Conservation (phyloP, 192 early-diverging fungal species). For the Bifiguratus adelaidae region DNA sequence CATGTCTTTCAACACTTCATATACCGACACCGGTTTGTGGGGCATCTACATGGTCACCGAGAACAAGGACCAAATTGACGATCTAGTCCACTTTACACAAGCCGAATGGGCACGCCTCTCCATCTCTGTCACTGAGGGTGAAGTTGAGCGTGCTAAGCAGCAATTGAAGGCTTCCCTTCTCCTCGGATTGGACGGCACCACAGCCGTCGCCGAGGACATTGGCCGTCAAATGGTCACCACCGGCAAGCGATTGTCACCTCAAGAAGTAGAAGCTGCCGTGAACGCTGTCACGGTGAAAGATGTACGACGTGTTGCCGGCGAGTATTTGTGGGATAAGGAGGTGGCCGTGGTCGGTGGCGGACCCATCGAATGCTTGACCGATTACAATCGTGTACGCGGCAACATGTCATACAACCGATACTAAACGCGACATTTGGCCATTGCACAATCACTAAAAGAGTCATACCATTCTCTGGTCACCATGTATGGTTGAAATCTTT, state of each 20-base stretch:
- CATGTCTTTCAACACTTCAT: slow-evolving; percentile 99
- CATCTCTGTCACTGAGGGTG: slow-evolving; percentile 72
- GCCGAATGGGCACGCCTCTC: slow-evolving; percentile 91
- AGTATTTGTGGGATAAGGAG: slow-evolving; percentile 90
- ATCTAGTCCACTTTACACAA: slow-evolving; percentile 78
- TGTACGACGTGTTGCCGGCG: slow-evolving; percentile 75
- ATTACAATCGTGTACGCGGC: slow-evolving; percentile 81
- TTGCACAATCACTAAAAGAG: no score
- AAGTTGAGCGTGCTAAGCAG: slow-evolving; percentile 96
- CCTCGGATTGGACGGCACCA: slow-evolving; percentile 86
- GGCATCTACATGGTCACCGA: slow-evolving; percentile 91
- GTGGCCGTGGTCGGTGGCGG: slow-evolving; percentile 76
- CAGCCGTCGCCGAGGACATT: slow-evolving; percentile 94
- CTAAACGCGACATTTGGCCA: no score
- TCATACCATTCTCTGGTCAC: no score
- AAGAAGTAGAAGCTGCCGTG: slow-evolving; percentile 80
- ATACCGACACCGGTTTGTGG: slow-evolving; percentile 95
- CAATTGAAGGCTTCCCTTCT: slow-evolving; percentile 94
- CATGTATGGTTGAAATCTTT: no score
- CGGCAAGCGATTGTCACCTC: slow-evolving; percentile 82
- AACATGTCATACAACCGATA: slow-evolving; percentile 76
- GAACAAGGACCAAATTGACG: slow-evolving; percentile 72
- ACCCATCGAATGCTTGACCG: slow-evolving; percentile 78
- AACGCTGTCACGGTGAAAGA: slow-evolving; percentile 76
- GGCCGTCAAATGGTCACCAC: slow-evolving; percentile 91